Evolutionary conservation across 352 stramenopile species (phyloP), one percentile per base, ranked within the genome.

Genomic region (Phytophthora idaei): DNA sequence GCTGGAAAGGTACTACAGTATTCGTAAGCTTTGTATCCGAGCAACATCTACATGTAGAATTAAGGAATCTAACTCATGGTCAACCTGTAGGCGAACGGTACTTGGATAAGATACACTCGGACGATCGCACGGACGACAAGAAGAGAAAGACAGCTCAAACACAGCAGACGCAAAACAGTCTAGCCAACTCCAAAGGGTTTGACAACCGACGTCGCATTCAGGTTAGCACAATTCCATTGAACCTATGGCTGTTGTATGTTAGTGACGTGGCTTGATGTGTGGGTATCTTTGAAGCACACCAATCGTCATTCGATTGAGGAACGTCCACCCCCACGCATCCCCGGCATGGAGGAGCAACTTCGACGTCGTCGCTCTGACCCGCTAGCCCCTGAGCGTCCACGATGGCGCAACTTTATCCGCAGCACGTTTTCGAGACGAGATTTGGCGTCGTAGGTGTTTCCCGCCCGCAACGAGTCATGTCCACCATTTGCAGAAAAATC

Each of bases 1-100:
- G 71, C 39, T 79, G 71, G 63, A 77, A 79, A 53, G 78, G 78
- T 21, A 21, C 17, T 21, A 21, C 17, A 21, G 17, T 84, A 73
- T 29, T 27, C 2, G 34, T 39, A 39, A 14, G 6, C 6, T 21
- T 21, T 21, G 7, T 39, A 39, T 12, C 9, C 10, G 10, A 39
- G 34, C 34, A 39, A 39, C 36, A 12, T 15, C 11, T n/a, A 39
- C 36, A 12, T 15, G 7, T n/a, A 42, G 36, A 42, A 21, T 31
- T 46, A 14, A 48, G n/a, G 7, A 12, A 17, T 36, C n/a, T 53
- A 29, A 57, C 42, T 15, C 39, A 46, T 5, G 11, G 58, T 36
- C 28, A 4, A 17, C 21, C 21, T 58, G 10, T 34, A 85, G 77
- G 72, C 3, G 31, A 69, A 5, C 57, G 64, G 29, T 85, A 85